These are phyloP conservation scores for Phytophthora hybrid DNA, from an alignment of 352 stramenopile species.

Conservation along the genomic window DNA sequence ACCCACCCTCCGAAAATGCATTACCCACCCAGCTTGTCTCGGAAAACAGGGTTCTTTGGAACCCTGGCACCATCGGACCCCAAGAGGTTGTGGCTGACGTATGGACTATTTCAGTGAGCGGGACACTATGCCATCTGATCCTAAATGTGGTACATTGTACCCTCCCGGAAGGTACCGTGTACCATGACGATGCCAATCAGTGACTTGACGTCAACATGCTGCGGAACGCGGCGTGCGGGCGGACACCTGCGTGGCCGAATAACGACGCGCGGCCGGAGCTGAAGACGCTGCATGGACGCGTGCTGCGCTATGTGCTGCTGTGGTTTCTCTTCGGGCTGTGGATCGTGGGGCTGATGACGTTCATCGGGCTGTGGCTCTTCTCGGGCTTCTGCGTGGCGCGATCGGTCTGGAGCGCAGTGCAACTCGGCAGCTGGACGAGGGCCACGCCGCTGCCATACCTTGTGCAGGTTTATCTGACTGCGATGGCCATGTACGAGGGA, in stretches of 20 bases:
- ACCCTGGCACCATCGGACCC: no score
- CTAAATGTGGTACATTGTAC: no score
- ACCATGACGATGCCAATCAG: no score
- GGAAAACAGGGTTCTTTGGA: no score
- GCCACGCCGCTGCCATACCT: constrained; percentile 22
- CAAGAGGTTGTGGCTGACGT: no score
- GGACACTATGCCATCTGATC: no score
- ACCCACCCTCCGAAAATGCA: no score
- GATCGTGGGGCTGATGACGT: constrained; percentile 37
- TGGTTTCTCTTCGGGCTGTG: constrained; percentile 40
- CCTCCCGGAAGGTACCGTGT: no score
- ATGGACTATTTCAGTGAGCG: no score
- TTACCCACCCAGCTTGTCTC: no score
- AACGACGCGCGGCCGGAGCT: constrained; percentile 39
- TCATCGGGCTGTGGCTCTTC: constrained; percentile 24
- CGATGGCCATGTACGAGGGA: constrained; percentile 55
- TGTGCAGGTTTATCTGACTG: constrained; percentile 41
- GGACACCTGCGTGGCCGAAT: constrained; percentile 23
- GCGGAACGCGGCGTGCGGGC: constrained; percentile 8
- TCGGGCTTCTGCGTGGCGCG: constrained; percentile 17
- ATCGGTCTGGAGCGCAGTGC: neutral
- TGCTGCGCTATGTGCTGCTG: constrained; percentile 29
- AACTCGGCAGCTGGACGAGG: constrained; percentile 11
- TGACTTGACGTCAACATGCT: neutral
- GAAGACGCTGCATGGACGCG: constrained; percentile 21